Conservation (phyloP, 805 yeast genomes). For the Yarrowia sp. region DNA sequence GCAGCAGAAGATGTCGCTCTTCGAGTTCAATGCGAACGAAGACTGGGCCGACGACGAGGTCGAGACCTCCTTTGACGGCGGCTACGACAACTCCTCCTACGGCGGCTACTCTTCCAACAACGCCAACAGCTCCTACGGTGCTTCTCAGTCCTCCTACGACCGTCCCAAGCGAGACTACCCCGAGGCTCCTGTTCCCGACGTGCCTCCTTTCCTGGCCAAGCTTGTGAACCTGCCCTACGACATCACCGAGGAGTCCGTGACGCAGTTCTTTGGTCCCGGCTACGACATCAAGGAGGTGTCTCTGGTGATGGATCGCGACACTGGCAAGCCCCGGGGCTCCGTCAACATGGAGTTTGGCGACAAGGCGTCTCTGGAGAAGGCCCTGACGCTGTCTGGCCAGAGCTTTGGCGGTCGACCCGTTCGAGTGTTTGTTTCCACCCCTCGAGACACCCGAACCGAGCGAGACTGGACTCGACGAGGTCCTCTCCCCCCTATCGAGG, state of each 20-base stretch:
- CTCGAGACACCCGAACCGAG: conserved; percentile 26
- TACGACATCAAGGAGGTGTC: conserved; percentile 59
- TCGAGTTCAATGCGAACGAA: conserved; percentile 77
- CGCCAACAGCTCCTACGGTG: conserved; percentile 37
- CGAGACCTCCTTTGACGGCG: conserved; percentile 13
- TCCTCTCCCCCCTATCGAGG: conserved; percentile 36
- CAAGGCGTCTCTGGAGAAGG: conserved; percentile 72
- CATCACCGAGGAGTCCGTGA: conserved; percentile 56
- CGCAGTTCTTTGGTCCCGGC: conserved; percentile 42
- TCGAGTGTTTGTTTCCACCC: conserved; percentile 74
- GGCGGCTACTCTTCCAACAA: conserved; percentile 12
- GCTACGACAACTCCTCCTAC: conserved; percentile 31
- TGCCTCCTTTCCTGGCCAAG: conserved; percentile 90
- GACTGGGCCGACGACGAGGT: conserved; percentile 27
- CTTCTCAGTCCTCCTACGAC: not conserved
- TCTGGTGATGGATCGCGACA: conserved; percentile 66
- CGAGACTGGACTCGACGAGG: conserved; percentile 39
- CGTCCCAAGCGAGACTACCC: conserved; percentile 20
- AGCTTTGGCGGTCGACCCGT: conserved; percentile 67
- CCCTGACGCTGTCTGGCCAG: conserved; percentile 70
- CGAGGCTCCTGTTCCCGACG: conserved; percentile 76
- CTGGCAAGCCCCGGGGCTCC: conserved; percentile 75
- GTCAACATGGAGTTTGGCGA: conserved; percentile 87
- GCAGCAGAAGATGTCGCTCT: conserved; percentile 77
- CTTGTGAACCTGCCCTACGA: conserved; percentile 85